These are phyloP conservation scores for Candida tetrigidarum DNA, from an alignment of 1,139 yeast species.

Conservation along the genomic window DNA sequence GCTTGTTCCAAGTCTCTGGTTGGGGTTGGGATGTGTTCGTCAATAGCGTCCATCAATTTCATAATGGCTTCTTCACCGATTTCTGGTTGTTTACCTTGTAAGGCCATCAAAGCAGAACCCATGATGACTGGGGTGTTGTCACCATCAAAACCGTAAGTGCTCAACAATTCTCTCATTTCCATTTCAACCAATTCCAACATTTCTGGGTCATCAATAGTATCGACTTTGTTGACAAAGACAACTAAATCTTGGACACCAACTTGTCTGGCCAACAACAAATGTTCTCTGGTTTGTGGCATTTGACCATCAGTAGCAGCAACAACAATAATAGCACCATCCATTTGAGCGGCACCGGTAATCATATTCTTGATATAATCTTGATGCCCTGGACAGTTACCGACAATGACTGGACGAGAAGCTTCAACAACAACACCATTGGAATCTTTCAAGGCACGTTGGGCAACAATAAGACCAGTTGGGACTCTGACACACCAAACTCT, in stretches of 20 bases:
- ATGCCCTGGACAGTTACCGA: slow-evolving; percentile 61
- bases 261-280: slow-evolving; percentile 96
- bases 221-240: slow-evolving; percentile 97
- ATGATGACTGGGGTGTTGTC: slow-evolving; percentile 97
- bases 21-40: slow-evolving; percentile 95
- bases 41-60: slow-evolving; percentile 90
- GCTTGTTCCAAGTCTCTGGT: slow-evolving; percentile 93
- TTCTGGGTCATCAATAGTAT: slow-evolving; percentile 97
- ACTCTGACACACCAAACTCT: slow-evolving; percentile 12
- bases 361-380: slow-evolving; percentile 98
- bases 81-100: slow-evolving; percentile 87
- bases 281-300: slow-evolving; percentile 99
- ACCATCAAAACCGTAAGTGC: slow-evolving; percentile 95
- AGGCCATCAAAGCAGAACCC: slow-evolving; percentile 99
- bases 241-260: slow-evolving; percentile 98
- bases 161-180: slow-evolving; percentile 98
- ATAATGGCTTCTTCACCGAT: slow-evolving; percentile 87
- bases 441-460: slow-evolving; percentile 72
- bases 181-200: slow-evolving; percentile 99
- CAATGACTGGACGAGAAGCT: neutral
- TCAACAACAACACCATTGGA: neutral
- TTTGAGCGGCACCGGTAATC: slow-evolving; percentile 99
- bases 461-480: slow-evolving; percentile 10
- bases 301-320: slow-evolving; percentile 99
- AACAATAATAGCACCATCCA: slow-evolving; percentile 99